Evolutionary conservation across 2,329 filamentous ascomycete genomes (phyloP).

Genomic region (Stagonosporopsis tanaceti): DNA sequence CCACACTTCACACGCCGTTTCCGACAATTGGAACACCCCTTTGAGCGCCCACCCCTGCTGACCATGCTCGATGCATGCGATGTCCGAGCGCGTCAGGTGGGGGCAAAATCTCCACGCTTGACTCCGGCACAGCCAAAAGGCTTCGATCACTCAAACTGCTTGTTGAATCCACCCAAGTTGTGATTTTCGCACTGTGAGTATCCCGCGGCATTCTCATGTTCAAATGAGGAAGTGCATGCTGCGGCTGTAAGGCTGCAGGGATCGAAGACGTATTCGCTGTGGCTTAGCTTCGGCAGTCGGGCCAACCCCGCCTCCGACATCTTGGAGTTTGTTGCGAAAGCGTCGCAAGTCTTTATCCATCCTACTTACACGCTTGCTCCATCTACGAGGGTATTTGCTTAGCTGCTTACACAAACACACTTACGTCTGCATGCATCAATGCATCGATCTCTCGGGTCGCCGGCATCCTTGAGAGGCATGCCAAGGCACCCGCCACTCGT

Average conservation of each 20-base stretch:
- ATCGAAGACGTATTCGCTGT: constrained; percentile 9
- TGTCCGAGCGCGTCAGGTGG: neutral
- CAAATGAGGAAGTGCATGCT: neutral
- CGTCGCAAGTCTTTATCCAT: neutral
- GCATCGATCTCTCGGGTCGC: neutral
- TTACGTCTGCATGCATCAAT: neutral
- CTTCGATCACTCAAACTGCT: neutral
- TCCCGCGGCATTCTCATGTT: neutral
- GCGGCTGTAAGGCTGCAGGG: constrained; percentile 1
- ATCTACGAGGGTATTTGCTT: neutral
- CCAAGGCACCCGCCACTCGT: neutral
- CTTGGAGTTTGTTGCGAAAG: neutral
- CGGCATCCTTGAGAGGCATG: neutral
- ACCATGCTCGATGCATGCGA: constrained; percentile 32
- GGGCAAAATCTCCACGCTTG: neutral
- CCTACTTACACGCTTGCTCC: neutral
- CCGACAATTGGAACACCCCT: constrained; percentile 38
- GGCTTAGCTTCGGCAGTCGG: constrained; percentile 9
- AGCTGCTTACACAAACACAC: neutral
- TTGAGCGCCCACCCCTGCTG: constrained; percentile 40
- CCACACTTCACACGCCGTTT: constrained; percentile 40
- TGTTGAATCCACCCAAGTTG: neutral
- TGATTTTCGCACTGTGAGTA: neutral
- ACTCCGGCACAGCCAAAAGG: neutral
- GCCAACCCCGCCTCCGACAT: constrained; percentile 4